These are phyloP conservation scores for Xerocomellus chrysenteron DNA, from an alignment of 768 basidiomycete species.

Conservation along the genomic window DNA sequence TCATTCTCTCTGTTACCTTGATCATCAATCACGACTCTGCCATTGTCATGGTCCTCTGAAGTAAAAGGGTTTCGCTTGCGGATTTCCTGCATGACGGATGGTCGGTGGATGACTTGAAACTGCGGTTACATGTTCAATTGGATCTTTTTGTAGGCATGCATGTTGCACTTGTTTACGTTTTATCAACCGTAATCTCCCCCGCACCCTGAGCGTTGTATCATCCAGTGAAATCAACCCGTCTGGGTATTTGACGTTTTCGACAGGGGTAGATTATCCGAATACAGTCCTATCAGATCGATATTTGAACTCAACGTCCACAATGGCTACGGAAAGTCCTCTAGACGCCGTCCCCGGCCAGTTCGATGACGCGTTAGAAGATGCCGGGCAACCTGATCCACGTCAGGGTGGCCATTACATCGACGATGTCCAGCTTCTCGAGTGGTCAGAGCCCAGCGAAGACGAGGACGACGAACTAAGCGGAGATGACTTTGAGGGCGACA, in stretches of 20 bases:
- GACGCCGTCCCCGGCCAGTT: constrained; percentile 54
- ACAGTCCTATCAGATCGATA: neutral
- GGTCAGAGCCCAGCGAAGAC: constrained; percentile 30
- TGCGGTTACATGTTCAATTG: neutral
- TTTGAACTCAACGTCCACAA: constrained; percentile 6
- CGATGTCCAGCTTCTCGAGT: constrained; percentile 31
- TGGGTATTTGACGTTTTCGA: neutral
- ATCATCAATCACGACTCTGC: constrained; percentile 46
- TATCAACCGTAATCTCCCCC: neutral
- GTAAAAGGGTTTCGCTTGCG: constrained; percentile 49
- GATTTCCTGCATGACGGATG: constrained; percentile 30
- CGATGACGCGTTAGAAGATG: constrained; percentile 52
- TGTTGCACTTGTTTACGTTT: constrained; percentile 20
- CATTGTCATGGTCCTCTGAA: constrained; percentile 33
- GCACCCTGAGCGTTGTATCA: neutral
- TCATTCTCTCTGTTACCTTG: constrained; percentile 40
- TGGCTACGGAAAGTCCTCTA: constrained; percentile 19
- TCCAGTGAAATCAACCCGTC: neutral
- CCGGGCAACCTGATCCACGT: constrained; percentile 10
- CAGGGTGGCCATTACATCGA: constrained; percentile 47
- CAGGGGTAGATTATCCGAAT: constrained; percentile 16
- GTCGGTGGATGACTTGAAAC: neutral
- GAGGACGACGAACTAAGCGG: constrained; percentile 39
- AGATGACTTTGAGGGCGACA: constrained; percentile 52
- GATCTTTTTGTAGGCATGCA: constrained; percentile 9